Evolutionary conservation across 2,329 filamentous ascomycete genomes (phyloP), one percentile per base, ranked within the genome.

Genomic region (Ceratocystis harringtonii): DNA sequence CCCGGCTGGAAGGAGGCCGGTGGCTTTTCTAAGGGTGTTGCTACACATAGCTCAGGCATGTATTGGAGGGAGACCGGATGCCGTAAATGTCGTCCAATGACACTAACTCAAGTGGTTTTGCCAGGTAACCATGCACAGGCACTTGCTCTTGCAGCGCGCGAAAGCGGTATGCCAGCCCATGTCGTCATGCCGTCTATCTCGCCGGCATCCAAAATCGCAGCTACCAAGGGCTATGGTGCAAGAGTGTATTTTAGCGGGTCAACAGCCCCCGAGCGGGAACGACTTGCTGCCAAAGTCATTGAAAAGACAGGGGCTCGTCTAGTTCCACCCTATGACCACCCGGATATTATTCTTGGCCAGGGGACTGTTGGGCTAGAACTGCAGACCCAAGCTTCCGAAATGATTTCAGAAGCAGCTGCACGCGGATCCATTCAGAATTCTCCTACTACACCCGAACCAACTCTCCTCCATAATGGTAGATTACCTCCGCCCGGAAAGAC

Each of bases 101-200:
- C 19, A 25, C 48, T 52, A 52, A 52, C 25, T 7, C 7, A 17
- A 5, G 28, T 36, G 3, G 0, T 2, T 30, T 22, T 30, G 5
- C 36, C 69, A 92, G 92, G 92, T 67, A 97, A 97, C 76, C 94
- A 97, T 73, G 92, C 92, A 0, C 91, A 96, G 78, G 92, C 94
- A 1, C 84, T 97, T 66, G 84, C 92, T 1, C 86, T 96, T 62
- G 92, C 92, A 0, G 91, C 92, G 1, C 80, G 79, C 19, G 86
- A 86, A 45, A 84, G 87, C 72, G 77, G 79, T 64, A 85, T 96
- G 68, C 86, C 87, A 10, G 90, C 90, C 0, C 84, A 92, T 77
- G 92, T 97, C 72, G 86, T 97, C 67, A 97, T 97, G 92, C 92
- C 92, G 0, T 74, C 76, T n/a, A 94, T 94, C 72, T 87, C 86